Evolutionary conservation across 1,284 basidiomycete species (phyloP).

Genomic region (Cryptococcus deneoformans): DNA sequence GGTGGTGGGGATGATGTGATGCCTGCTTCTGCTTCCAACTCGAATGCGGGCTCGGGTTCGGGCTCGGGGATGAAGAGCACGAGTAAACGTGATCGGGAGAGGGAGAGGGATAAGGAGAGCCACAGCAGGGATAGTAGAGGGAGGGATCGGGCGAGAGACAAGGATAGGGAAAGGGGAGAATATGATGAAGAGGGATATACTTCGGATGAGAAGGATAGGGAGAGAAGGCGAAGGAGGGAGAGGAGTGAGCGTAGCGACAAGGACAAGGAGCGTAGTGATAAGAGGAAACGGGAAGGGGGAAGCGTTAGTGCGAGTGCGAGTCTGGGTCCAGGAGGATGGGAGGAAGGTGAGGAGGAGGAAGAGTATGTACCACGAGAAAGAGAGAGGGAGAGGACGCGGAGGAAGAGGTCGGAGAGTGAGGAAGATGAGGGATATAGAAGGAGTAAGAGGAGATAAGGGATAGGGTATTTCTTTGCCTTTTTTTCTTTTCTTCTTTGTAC

Average conservation of each 20-base stretch:
- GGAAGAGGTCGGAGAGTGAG: background rate
- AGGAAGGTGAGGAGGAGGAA: background rate
- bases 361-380: background rate
- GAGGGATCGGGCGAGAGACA: constrained; percentile 2
- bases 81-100: constrained; percentile 11
- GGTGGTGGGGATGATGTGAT: constrained; percentile 13
- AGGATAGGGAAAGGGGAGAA: constrained; percentile 1
- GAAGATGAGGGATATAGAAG: constrained; percentile 6
- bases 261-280: constrained; percentile 15
- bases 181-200: background rate
- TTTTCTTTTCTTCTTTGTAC: no score
- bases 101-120: constrained; percentile 6
- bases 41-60: constrained; percentile 3
- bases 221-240: constrained; percentile 13
- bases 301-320: background rate
- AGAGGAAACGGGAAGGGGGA: constrained; percentile 25
- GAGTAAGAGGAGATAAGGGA: constrained; percentile 11
- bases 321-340: constrained; percentile 1
- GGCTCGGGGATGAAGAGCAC: constrained; percentile 6
- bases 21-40: background rate
- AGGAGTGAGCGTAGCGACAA: constrained; percentile 15
- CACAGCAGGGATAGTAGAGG: constrained; percentile 5
- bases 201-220: constrained; percentile 7
- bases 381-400: background rate
- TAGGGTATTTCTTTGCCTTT: no score